Base-by-base conservation (phyloP, 257 asterid species). In the Primulina eburnea region DNA sequence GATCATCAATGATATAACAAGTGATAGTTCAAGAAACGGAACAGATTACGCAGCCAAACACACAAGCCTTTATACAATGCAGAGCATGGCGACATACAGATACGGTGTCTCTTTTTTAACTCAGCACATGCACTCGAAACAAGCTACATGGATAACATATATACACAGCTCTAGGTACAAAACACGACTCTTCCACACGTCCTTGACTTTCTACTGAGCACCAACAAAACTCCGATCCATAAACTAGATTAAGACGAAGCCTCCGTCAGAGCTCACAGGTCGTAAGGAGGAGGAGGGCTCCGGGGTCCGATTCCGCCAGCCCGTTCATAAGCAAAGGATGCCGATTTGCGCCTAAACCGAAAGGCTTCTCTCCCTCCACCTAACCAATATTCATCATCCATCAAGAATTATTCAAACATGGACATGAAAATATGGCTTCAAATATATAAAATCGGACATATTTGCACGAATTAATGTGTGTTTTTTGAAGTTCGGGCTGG, bases 261-360 rank as follows among this genome's bases (percentile, higher is more conserved):
- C 74, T 71, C 74, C 52, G 1, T 77, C 78, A 81, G 1, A 85
- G 73, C 73, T 93, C 95, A 93, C 87, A 90, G 55, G 92, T 90
- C 91, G 79, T 85, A 82, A 83, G 94, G 95, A 84, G 96, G 97
- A 83, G 85, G 95, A 73, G 97, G 92, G 92, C 83, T 87, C 87
- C 89, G 77, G 75, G 97, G 90, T 89, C 99, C 96, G 32, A 82
- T 78, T 53, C 95, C 96, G 30, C 71, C 76, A 8, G 90, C 94
- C 83, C 83, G 87, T 77, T 93, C 99, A 50, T 76, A 84, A 0
- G 94, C 88, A 69, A 90, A 90, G 1, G 99, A 88, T 0, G 86
- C 95, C 4, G 97, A 86, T 77, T 90, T 83, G 69, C 97, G 59
- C 8, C 86, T 85, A 75, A 90, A 90, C 77, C 97, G 79, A 79